A percentile compares a stretch with the other conserved stretches of the same genome.
Evolutionary conservation across 495 filamentous ascomycete genomes (phyloP).

Genomic region (Penicillium pulvis): DNA sequence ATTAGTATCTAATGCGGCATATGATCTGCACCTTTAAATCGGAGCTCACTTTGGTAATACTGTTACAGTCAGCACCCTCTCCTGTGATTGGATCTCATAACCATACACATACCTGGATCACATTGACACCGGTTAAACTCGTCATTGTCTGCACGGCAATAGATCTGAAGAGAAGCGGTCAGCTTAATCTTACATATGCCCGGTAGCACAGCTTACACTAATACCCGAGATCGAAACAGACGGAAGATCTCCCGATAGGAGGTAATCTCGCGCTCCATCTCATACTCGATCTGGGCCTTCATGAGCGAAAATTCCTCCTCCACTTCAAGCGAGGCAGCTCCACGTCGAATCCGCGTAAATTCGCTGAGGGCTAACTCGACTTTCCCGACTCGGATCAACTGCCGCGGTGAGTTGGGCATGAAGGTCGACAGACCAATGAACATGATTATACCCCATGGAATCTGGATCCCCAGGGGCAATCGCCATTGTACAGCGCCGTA

Average conservation of each 20-base stretch:
- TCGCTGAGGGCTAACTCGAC: conserved; percentile 51
- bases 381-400: conserved; percentile 56
- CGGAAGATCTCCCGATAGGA: conserved; percentile 55
- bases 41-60: conserved; percentile 55
- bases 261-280: conserved; percentile 57
- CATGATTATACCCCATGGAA: conserved; percentile 61
- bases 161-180: conserved; percentile 32
- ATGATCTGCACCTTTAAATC: background rate
- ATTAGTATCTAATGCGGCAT: conserved; percentile 6
- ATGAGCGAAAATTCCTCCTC: conserved; percentile 58
- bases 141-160: conserved; percentile 63
- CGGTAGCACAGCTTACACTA: conserved; percentile 39
- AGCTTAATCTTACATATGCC: background rate
- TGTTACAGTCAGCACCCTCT: conserved; percentile 21
- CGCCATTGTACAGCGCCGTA: conserved; percentile 59
- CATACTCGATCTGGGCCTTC: conserved; percentile 61
- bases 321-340: conserved; percentile 48
- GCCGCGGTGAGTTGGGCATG: conserved; percentile 61
- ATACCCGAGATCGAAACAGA: conserved; percentile 51
- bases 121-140: conserved; percentile 58
- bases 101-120: conserved; percentile 46
- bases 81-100: background rate
- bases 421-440: conserved; percentile 57
- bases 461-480: conserved; percentile 58
- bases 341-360: conserved; percentile 52